These are phyloP conservation scores for Friedmanniomyces simplex DNA, from an alignment of 495 filamentous ascomycete genomes.

Conservation along the genomic window DNA sequence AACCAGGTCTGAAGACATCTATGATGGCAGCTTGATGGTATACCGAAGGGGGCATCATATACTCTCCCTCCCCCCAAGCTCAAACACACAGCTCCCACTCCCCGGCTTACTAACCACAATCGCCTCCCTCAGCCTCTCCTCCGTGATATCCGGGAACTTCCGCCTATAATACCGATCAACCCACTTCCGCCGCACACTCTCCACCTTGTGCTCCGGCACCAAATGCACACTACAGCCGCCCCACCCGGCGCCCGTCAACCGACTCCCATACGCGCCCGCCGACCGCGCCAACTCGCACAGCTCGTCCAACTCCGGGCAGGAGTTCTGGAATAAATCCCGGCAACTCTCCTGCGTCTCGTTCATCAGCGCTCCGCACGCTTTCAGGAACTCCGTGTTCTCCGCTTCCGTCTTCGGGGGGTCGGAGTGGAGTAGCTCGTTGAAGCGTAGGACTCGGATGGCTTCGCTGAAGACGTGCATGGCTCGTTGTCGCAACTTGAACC, in stretches of 20 bases:
- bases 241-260: constrained; percentile 93
- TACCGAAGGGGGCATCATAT: background rate
- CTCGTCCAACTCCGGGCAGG: constrained; percentile 77
- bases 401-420: constrained; percentile 32
- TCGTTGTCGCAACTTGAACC: constrained; percentile 78
- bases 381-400: constrained; percentile 51
- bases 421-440: constrained; percentile 55
- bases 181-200: constrained; percentile 67
- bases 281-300: constrained; percentile 68
- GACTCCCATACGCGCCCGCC: constrained; percentile 72
- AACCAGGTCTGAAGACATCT: no score
- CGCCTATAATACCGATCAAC: constrained; percentile 69
- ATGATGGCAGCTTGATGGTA: no score
- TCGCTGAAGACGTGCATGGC: constrained; percentile 85
- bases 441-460: constrained; percentile 73
- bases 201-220: constrained; percentile 73
- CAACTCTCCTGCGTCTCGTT: constrained; percentile 85
- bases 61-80: constrained; percentile 3
- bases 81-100: constrained; percentile 47
- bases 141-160: constrained; percentile 57
- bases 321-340: constrained; percentile 76
- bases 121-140: constrained; percentile 63
- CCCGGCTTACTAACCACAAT: constrained; percentile 87
- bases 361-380: constrained; percentile 68
- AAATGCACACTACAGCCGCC: constrained; percentile 93